Base-by-base conservation (phyloP, 768 basidiomycete species). In the Trichaptum fuscoviolaceum region DNA sequence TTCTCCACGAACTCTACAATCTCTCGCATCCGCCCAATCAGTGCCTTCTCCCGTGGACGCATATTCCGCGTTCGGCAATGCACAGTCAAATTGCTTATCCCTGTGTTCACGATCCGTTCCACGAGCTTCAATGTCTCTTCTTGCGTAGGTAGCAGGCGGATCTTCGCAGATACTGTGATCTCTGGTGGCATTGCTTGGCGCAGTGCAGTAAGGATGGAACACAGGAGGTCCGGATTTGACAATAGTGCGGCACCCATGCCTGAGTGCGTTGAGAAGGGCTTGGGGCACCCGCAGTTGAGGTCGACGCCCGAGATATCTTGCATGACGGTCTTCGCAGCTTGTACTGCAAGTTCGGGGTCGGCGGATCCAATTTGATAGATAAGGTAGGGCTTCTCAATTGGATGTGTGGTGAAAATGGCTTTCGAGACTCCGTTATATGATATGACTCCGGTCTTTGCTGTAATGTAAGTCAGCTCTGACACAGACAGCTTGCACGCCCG, bases 201-300 rank as follows among this genome's bases (percentile, higher is more conserved):
- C 58, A 99, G 81, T 6, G 92, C 89, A 0, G 83, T 85, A 34
- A 99, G 84, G 72, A 99, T 98, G 23, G 89, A 84, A 73, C 95
- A 95, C 9, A 99, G 84, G 35, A 95, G 80, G 72, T 98, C 95
- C 0, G 97, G 95, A 36, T 91, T 96, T 3, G 91, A 87, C 63
- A 99, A 86, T 17, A 99, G 82, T 2, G 96, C 96, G 0, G 97
- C 96, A 9, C 97, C 97, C 96, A 99, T 99, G 0, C 97, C 97
- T 0, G 90, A 79, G 70, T 92, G 90, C 0, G 93, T 95, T 24
- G 95, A 96, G 77, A 98, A 98, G 0, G 95, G 92, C 72, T 96
- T 96, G 0, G 96, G 96, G 73, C 96, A 99, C 0, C 96, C 97
- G 73, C 97, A 99, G 75, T 99, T 99, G 67, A 99, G 88, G 75